These are phyloP conservation scores for Fraxinus floribunda DNA, from an alignment of 305 asterid species.

Conservation along the genomic window DNA sequence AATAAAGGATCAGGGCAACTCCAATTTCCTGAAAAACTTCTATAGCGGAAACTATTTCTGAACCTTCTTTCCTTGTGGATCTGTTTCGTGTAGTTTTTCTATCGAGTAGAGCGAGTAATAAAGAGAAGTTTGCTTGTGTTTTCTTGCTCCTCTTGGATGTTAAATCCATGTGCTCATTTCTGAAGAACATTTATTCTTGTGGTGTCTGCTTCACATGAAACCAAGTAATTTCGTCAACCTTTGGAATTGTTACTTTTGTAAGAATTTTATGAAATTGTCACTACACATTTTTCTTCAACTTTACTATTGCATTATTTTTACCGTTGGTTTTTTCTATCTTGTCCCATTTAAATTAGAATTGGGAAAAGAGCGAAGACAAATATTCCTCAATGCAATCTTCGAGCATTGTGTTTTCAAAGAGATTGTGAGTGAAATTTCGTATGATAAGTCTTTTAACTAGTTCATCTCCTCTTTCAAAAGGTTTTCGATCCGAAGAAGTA, in stretches of 20 bases:
- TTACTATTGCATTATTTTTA: too few species aligned
- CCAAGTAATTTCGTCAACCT: not conserved
- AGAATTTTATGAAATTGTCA: not conserved
- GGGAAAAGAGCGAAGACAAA: not conserved
- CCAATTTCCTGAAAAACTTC: constrained; percentile 70
- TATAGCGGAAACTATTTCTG: constrained; percentile 74
- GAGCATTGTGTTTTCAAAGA: not conserved
- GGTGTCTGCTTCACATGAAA: not conserved
- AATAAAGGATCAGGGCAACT: constrained; percentile 51
- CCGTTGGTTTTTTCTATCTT: not conserved
- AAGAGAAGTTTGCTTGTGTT: constrained; percentile 28
- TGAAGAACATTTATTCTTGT: not conserved
- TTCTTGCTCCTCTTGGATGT: constrained; percentile 16
- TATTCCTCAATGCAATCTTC: not conserved
- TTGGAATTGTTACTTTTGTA: not conserved
- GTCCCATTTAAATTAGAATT: not conserved
- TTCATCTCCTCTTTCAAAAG: not conserved
- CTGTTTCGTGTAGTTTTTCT: constrained; percentile 22
- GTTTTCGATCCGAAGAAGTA: not conserved
- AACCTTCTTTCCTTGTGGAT: constrained; percentile 25
- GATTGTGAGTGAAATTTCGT: not conserved
- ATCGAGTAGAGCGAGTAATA: constrained; percentile 29
- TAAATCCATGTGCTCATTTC: not conserved
- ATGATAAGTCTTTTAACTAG: not conserved
- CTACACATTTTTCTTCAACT: not conserved